Base-by-base conservation (phyloP, 2,329 filamentous ascomycete genomes). In the Hypomyces rosellus region DNA sequence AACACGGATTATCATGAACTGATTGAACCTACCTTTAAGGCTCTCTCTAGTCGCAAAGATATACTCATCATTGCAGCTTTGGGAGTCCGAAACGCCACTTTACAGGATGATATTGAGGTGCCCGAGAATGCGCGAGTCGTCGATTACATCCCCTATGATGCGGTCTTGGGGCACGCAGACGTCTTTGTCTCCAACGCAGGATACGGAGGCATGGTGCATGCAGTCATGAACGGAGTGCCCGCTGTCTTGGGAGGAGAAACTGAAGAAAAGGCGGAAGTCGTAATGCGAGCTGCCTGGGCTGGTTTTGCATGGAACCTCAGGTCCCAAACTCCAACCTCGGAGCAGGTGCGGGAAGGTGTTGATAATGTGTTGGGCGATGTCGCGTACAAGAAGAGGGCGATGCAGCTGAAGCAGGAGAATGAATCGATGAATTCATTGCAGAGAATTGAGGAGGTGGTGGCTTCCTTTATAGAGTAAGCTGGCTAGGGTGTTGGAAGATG, bases 91-190 rank as follows among this genome's bases (percentile, higher is more conserved):
- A 60, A 54, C 1, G 62, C 59, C 11, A 43, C 30, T 7, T 55
- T 69, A 1, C 57, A 62, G 1, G 48, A 46, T 1, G 34, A 61
- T 14, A 57, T 65, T 3, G 15, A 56, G 1, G 53, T 74, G 2
- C 71, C 74, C 0, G 25, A 50, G 1, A 78, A 78, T 54, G 64
- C 67, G 1, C 64, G 68, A 9, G 66, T 75, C 4, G 60, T 71
- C 18, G 73, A 77, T 57, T 77, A 74, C 55, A 59, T 79, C 4
- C 67, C 74, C 3, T 78, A 77, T 53, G 73, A 78, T 50, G 61
- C 65, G 0, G 51, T 77, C 1, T 62, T 79, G 1, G 68, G 69
- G 1, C 53, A 75, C 57, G 64, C 65, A 33, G 73, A 69, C 38
- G 65, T 74, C 1, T 74, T 77, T 25, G 64, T 78, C 14, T 68